Conservation (phyloP, 345 rosid genomes). For the Ailanthus altissimus region DNA sequence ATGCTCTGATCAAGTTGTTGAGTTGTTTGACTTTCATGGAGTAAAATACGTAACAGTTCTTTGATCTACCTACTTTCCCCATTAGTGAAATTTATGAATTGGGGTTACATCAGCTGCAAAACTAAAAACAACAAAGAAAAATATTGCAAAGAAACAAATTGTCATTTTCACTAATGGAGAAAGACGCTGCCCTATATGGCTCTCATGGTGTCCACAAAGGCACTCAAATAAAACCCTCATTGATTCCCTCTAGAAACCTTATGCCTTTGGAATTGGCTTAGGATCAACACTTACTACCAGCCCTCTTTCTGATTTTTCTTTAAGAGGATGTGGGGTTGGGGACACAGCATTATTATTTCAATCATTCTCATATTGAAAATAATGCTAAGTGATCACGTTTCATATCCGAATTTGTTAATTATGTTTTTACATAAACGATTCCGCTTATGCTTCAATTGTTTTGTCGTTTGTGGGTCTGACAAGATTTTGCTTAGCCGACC, state of each 20-base stretch:
- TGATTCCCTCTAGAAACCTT: conserved; percentile 17
- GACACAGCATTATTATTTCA: conserved; percentile 43
- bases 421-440: no score
- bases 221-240: conserved; percentile 33
- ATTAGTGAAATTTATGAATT: background rate
- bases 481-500: background rate
- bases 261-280: conserved; percentile 19
- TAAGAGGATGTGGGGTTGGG: conserved; percentile 32
- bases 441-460: no score
- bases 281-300: conserved; percentile 11
- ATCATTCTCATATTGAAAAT: conserved; percentile 58
- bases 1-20: background rate
- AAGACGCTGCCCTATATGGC: background rate
- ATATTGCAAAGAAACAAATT: conserved; percentile 16
- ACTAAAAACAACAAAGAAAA: conserved; percentile 6
- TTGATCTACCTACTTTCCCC: background rate
- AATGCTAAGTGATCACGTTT: no score
- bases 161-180: conserved; percentile 36
- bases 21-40: background rate
- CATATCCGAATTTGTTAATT: no score
- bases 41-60: background rate
- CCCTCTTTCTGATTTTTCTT: background rate
- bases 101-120: conserved; percentile 29
- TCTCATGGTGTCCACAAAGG: conserved; percentile 25
- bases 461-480: background rate